Conservation (phyloP, 768 basidiomycete species). For the Mycena rebaudengoi region DNA sequence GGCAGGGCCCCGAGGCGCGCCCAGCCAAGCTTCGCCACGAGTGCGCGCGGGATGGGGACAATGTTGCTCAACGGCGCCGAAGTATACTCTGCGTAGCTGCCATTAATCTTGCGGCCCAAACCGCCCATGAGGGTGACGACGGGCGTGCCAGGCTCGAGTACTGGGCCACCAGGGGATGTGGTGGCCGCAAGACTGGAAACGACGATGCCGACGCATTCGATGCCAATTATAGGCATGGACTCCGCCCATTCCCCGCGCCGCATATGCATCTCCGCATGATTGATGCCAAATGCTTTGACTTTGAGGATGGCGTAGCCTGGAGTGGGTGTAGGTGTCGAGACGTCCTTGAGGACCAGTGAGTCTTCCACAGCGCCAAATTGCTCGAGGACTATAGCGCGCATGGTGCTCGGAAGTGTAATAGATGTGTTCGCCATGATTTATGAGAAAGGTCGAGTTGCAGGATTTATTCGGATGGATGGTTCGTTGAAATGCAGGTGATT, state of each 20-base stretch:
- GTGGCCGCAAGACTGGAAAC: slow-evolving; percentile 5
- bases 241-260: slow-evolving; percentile 35
- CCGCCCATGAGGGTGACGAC: slow-evolving; percentile 34
- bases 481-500: no score
- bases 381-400: slow-evolving; percentile 31
- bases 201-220: slow-evolving; percentile 33
- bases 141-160: slow-evolving; percentile 21
- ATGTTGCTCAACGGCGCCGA: slow-evolving; percentile 20
- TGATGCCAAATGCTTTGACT: slow-evolving; percentile 31
- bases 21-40: slow-evolving; percentile 23
- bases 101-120: slow-evolving; percentile 27
- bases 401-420: slow-evolving; percentile 12
- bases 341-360: slow-evolving; percentile 6
- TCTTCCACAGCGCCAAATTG: slow-evolving; percentile 27
- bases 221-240: slow-evolving; percentile 30
- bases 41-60: slow-evolving; percentile 16
- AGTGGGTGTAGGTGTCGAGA: slow-evolving; percentile 20
- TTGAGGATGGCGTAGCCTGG: slow-evolving; percentile 28
- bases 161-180: background rate
- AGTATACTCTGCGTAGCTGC: slow-evolving; percentile 29
- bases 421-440: background rate
- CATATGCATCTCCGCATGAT: slow-evolving; percentile 37
- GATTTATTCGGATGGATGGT: no score
- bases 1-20: slow-evolving; percentile 28
- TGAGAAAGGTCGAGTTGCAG: no score